Conservation (phyloP, 192 early-diverging fungal species). For the Backusella macrospora region DNA sequence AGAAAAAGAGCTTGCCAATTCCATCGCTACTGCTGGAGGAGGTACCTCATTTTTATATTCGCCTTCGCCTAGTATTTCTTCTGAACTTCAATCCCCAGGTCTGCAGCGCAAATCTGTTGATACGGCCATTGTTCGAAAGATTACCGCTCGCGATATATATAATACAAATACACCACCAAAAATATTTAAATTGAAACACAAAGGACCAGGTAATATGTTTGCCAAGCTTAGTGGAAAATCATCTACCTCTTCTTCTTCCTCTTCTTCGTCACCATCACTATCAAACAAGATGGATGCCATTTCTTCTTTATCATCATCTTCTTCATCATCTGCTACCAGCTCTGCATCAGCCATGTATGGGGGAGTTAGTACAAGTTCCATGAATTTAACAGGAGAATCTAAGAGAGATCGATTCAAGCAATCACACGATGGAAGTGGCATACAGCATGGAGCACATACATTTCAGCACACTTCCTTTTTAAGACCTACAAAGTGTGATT, state of each 20-base stretch:
- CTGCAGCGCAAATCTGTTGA: conserved; percentile 30
- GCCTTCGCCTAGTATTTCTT: conserved; percentile 27
- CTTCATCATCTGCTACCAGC: neutral
- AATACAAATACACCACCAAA: conserved; percentile 37
- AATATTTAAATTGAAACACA: conserved; percentile 61
- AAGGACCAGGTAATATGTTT: conserved; percentile 38
- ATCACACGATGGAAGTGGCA: conserved; percentile 4
- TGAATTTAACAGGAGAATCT: conserved; percentile 7
- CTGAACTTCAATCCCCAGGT: conserved; percentile 19
- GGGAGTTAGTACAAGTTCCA: neutral
- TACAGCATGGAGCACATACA: conserved; percentile 18
- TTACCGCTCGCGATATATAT: neutral
- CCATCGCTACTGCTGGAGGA: conserved; percentile 28
- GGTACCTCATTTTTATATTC: conserved; percentile 28
- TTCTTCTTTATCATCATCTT: too few relatives aligned
- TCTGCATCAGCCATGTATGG: neutral
- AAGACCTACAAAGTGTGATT: conserved; percentile 47
- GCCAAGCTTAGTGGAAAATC: conserved; percentile 32
- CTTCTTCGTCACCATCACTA: neutral
- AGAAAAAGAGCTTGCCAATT: conserved; percentile 25
- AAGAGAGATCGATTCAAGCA: neutral
- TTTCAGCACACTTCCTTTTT: conserved; percentile 31
- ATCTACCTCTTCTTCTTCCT: neutral
- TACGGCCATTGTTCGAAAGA: conserved; percentile 22
- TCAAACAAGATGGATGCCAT: neutral